phyloP scores from a whole-genome alignment of 176 grass and related monocot genomes.

The Musa acuminata region DNA sequence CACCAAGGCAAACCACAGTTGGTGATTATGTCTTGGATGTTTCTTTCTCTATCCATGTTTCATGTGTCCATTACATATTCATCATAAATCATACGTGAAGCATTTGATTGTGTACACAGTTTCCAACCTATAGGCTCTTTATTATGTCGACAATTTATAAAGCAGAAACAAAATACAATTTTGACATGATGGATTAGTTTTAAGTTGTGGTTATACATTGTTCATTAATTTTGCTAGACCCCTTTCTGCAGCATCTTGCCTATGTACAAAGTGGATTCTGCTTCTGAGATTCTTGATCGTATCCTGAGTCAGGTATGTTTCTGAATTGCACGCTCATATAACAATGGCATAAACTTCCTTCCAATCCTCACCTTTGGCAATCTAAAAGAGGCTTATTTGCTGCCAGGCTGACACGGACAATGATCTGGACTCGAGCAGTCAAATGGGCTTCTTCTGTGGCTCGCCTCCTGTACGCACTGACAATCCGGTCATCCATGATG shows the following conservation, averaged over 20 bases:
- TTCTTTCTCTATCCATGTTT: too few relatives aligned
- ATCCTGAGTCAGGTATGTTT: slow-evolving; percentile 56
- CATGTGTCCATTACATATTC: too few relatives aligned
- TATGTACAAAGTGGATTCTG: slow-evolving; percentile 37
- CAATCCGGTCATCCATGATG: slow-evolving; percentile 75
- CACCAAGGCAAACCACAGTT: too few relatives aligned
- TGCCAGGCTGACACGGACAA: slow-evolving; percentile 50
- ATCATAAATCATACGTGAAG: too few relatives aligned
- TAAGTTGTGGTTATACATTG: too few relatives aligned
- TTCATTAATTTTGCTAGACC: background rate
- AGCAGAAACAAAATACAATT: too few relatives aligned
- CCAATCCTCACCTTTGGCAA: too few relatives aligned
- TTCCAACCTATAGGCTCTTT: too few relatives aligned
- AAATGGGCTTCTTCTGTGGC: slow-evolving; percentile 61
- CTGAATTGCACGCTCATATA: background rate
- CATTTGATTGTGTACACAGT: too few relatives aligned
- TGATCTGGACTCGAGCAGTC: slow-evolving; percentile 41
- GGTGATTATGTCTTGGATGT: too few relatives aligned
- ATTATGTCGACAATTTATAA: too few relatives aligned
- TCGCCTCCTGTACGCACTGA: slow-evolving; percentile 78
- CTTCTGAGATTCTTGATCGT: slow-evolving; percentile 60
- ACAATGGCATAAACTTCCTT: background rate
- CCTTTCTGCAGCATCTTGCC: slow-evolving; percentile 30
- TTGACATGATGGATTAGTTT: too few relatives aligned
- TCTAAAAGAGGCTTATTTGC: background rate